A percentile compares a stretch with the other conserved stretches of the same genome.
Conservation (phyloP, 1,139 yeast species). For the Pichia sp. region DNA sequence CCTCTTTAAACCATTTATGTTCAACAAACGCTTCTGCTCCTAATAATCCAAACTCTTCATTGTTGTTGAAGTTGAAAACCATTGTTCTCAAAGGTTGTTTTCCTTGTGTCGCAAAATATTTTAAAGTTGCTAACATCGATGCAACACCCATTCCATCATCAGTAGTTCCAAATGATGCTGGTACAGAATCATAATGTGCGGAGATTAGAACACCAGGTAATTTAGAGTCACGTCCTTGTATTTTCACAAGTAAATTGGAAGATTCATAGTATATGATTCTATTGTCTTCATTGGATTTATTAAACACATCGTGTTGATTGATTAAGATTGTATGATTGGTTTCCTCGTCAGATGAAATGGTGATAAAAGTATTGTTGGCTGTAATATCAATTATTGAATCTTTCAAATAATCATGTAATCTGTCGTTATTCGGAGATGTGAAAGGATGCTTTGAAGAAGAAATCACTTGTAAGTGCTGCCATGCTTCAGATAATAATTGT, state of each 20-base stretch:
- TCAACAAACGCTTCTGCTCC: conserved; percentile 73
- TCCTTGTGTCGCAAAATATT: conserved; percentile 33
- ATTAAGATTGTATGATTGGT: conserved; percentile 36
- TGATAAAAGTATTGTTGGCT: conserved; percentile 30
- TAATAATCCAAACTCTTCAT: conserved; percentile 82
- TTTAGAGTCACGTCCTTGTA: conserved; percentile 50
- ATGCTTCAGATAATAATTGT: conserved; percentile 4
- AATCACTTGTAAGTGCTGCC: conserved; percentile 11
- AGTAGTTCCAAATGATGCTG: conserved; percentile 80
- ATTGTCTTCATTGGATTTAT: conserved; percentile 30
- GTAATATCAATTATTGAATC: conserved; percentile 32
- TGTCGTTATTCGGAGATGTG: conserved; percentile 66
- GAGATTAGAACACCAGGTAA: conserved; percentile 67
- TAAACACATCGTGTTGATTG: conserved; percentile 39
- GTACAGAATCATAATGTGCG: conserved; percentile 88
- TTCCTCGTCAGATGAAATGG: conserved; percentile 38
- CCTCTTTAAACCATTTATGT: conserved; percentile 66
- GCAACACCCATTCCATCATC: conserved; percentile 95
- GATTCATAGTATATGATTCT: conserved; percentile 67
- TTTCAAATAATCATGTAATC: conserved; percentile 61
- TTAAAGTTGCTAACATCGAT: conserved; percentile 62
- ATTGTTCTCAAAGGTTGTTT: conserved; percentile 61
- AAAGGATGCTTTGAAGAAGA: conserved; percentile 50
- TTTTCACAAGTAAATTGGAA: conserved; percentile 63
- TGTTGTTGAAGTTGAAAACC: conserved; percentile 77